phyloP scores from a whole-genome alignment of 78 protist genomes.

The Isochrysis galbana region DNA sequence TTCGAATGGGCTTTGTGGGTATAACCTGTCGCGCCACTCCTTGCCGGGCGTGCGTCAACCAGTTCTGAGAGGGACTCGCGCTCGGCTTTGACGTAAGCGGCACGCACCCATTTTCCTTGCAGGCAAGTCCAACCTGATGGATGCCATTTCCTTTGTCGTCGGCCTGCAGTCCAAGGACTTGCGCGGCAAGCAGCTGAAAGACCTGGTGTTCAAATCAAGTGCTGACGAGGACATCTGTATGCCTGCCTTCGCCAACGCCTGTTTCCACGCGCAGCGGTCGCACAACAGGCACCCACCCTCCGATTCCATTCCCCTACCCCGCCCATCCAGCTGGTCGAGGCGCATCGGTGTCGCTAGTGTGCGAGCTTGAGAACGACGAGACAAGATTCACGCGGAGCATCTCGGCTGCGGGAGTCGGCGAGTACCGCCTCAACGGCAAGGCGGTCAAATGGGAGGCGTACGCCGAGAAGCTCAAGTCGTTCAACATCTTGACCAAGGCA shows the following conservation, averaged over 20 bases:
- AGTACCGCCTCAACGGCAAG: conserved; percentile 54
- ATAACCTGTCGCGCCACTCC: no score
- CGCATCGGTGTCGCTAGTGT: not conserved
- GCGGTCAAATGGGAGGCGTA: conserved; percentile 47
- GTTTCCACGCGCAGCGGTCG: no score
- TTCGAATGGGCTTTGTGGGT: no score
- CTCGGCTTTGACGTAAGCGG: no score
- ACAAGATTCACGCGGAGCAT: conserved; percentile 48
- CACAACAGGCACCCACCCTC: no score
- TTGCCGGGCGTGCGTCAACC: no score
- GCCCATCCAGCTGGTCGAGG: not conserved
- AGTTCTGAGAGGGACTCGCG: no score
- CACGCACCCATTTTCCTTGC: not conserved
- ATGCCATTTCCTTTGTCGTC: conserved; percentile 91
- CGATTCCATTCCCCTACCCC: not conserved
- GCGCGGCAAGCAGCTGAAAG: conserved; percentile 72
- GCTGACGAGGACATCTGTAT: not conserved
- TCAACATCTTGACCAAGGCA: not conserved
- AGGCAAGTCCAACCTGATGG: conserved; percentile 92
- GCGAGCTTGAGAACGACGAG: not conserved
- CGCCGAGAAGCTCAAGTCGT: conserved; percentile 33
- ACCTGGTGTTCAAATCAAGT: conserved; percentile 41
- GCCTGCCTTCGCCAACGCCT: no score
- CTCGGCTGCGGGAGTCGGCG: conserved; percentile 30
- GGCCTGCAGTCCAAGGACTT: conserved; percentile 79